phyloP scores from a whole-genome alignment of 345 rosid genomes.

The Sapria himalayana region DNA sequence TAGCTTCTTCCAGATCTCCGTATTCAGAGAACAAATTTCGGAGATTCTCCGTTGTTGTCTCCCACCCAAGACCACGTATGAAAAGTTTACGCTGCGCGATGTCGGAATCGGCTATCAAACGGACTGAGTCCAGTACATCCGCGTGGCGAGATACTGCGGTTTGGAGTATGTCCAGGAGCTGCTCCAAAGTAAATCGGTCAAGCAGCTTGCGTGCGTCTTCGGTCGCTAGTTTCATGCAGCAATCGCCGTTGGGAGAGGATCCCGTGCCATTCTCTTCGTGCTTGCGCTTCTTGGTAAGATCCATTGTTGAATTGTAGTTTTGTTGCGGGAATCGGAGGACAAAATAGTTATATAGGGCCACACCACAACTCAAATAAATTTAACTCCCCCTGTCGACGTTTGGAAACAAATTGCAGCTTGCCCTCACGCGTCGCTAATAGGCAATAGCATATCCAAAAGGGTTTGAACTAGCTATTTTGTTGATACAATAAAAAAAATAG shows the following conservation, averaged over 20 bases:
- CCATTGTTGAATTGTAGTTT: no score
- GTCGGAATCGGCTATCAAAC: slow-evolving; percentile 43
- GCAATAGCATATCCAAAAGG: no score
- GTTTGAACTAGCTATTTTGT: no score
- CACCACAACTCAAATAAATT: no score
- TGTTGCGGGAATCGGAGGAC: no score
- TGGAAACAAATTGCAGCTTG: no score
- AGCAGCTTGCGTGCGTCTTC: slow-evolving; percentile 39
- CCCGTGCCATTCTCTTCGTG: slow-evolving; percentile 33
- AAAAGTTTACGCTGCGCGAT: slow-evolving; percentile 63
- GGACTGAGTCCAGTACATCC: slow-evolving; percentile 29
- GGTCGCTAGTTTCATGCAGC: slow-evolving; percentile 21
- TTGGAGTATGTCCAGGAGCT: slow-evolving; percentile 43
- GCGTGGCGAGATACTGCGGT: slow-evolving; percentile 26
- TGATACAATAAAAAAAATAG: no score
- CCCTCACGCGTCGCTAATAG: no score
- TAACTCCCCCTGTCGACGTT: no score
- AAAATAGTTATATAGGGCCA: no score
- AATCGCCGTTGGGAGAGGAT: slow-evolving; percentile 5
- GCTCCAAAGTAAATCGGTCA: slow-evolving; percentile 40
- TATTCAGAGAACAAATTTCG: slow-evolving; percentile 32
- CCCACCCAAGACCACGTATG: slow-evolving; percentile 75
- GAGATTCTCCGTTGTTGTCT: slow-evolving; percentile 57
- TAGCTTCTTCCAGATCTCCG: slow-evolving; percentile 70
- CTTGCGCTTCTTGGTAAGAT: slow-evolving; percentile 39